Conservation (phyloP, 306 rosid genomes). For the Quercus engelmannii region DNA sequence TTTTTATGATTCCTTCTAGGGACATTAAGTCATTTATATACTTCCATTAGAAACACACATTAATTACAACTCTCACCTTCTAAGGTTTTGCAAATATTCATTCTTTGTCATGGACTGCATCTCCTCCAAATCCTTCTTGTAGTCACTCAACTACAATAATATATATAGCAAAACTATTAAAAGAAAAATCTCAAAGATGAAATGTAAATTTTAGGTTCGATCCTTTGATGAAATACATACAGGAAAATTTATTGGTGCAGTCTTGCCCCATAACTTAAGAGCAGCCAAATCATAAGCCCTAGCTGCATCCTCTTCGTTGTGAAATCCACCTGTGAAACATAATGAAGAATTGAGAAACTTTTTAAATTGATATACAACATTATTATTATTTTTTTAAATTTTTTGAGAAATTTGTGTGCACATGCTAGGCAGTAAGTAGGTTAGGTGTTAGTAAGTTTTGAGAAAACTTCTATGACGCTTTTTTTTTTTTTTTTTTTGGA, state of each 20-base stretch:
- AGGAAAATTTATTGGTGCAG: constrained; percentile 29
- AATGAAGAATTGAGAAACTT: background rate
- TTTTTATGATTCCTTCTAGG: too few relatives aligned
- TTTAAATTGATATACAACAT: background rate
- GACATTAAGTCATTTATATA: too few relatives aligned
- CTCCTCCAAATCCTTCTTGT: constrained; percentile 13
- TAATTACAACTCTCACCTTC: constrained; percentile 6
- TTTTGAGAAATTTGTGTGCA: too few relatives aligned
- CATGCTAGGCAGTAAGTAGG: too few relatives aligned
- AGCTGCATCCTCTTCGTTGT: constrained; percentile 31
- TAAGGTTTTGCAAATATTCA: constrained; percentile 9
- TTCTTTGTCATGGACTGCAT: constrained; percentile 9
- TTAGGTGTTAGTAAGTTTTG: too few relatives aligned
- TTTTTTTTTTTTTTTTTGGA: too few relatives aligned
- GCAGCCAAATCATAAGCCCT: constrained; percentile 43
- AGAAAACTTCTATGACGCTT: too few relatives aligned
- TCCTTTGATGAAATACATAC: constrained; percentile 20
- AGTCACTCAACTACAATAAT: background rate
- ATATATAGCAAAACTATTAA: background rate
- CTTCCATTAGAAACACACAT: background rate
- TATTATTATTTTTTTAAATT: too few relatives aligned
- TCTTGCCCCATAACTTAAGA: constrained; percentile 36
- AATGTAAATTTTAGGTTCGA: background rate
- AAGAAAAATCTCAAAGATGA: background rate
- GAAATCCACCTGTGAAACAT: constrained; percentile 17